A percentile compares a stretch with the other conserved stretches of the same genome.
These are phyloP conservation scores for Hypoxylon sp. DNA, from an alignment of 2,329 filamentous ascomycete species.

Conservation along the genomic window DNA sequence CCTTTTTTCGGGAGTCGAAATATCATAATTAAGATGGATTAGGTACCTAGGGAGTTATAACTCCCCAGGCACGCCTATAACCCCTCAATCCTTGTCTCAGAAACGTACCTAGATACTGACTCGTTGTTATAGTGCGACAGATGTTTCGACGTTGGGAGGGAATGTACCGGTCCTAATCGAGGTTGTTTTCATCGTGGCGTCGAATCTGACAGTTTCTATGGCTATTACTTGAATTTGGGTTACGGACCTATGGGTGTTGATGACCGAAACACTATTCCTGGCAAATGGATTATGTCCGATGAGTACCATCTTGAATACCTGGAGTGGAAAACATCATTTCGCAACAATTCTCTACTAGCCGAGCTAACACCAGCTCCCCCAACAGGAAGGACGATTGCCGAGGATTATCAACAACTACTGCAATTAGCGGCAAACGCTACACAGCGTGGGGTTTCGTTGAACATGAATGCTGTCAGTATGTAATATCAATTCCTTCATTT, in stretches of 20 bases:
- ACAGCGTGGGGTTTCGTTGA: background rate
- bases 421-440: background rate
- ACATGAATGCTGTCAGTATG: background rate
- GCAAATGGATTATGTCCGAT: conserved; percentile 2
- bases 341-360: too few relatives aligned
- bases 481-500: background rate
- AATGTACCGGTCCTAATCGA: background rate
- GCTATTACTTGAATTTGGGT: conserved; percentile 28
- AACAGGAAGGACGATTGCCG: too few relatives aligned
- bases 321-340: background rate
- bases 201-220: conserved; percentile 22
- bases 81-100: background rate
- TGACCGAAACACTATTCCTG: background rate
- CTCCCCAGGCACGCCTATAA: background rate
- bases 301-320: conserved; percentile 26
- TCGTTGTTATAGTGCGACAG: background rate
- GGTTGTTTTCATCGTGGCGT: conserved; percentile 18
- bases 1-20: background rate
- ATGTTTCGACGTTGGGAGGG: background rate
- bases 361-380: too few relatives aligned
- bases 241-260: conserved; percentile 23
- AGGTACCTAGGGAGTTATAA: background rate
- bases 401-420: background rate
- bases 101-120: background rate
- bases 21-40: background rate